Evolutionary conservation across 352 stramenopile species (phyloP).

Genomic region (Pythium coloratum): DNA sequence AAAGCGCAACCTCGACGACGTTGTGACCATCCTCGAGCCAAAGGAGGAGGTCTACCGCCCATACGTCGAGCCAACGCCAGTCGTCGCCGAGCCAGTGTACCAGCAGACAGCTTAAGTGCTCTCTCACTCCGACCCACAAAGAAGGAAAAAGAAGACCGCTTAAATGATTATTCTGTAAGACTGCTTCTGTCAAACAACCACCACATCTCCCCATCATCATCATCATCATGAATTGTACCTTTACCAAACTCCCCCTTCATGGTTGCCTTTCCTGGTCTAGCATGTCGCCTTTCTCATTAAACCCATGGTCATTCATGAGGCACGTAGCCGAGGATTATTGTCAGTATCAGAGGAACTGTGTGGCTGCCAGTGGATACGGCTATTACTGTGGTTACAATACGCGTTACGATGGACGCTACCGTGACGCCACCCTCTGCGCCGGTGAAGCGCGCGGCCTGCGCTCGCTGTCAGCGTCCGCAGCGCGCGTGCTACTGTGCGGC

Average conservation of each 20-base stretch:
- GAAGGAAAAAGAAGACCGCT: slow-evolving; percentile 14
- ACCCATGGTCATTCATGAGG: too few species aligned
- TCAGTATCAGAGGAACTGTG: too few species aligned
- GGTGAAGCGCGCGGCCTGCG: slow-evolving; percentile 37
- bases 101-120: slow-evolving; percentile 53
- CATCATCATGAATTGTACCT: too few species aligned
- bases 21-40: slow-evolving; percentile 98
- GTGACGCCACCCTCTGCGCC: not conserved
- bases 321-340: too few species aligned
- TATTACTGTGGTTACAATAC: too few species aligned
- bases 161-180: slow-evolving; percentile 36
- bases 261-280: too few species aligned
- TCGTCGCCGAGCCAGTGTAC: slow-evolving; percentile 42
- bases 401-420: not conserved
- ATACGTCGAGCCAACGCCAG: slow-evolving; percentile 74
- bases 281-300: too few species aligned
- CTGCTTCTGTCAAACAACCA: slow-evolving; percentile 30
- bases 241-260: too few species aligned
- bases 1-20: slow-evolving; percentile 98
- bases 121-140: slow-evolving; percentile 1
- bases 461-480: slow-evolving; percentile 42
- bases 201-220: not conserved
- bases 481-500: slow-evolving; percentile 60
- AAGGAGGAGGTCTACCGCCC: slow-evolving; percentile 94
- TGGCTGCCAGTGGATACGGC: not conserved